Percentiles rank a stretch among this genome's conserved stretches.
phyloP scores from a whole-genome alignment of 2,329 filamentous ascomycete genomes.

The Xylariales sp. region DNA sequence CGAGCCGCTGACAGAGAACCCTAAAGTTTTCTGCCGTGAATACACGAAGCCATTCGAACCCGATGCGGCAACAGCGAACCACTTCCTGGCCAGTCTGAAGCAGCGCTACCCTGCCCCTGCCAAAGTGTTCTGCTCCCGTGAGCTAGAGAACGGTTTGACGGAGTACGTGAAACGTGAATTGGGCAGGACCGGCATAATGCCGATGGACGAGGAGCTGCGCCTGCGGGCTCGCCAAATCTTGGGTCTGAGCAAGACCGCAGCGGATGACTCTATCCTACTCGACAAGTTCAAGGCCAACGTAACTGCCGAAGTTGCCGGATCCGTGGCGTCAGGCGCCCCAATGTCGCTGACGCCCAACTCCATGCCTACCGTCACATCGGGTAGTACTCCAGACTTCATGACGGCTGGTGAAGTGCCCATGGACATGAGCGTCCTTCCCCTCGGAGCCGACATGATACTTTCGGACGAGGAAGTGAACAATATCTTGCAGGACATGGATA shows the following conservation, averaged over 20 bases:
- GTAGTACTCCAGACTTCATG: not conserved
- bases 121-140: slow-evolving; percentile 52
- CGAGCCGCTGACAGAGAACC: slow-evolving; percentile 27
- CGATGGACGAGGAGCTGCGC: slow-evolving; percentile 42
- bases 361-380: not conserved
- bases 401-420: not conserved
- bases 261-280: slow-evolving; percentile 49
- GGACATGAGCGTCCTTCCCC: not conserved
- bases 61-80: slow-evolving; percentile 40
- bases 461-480: slow-evolving; percentile 3
- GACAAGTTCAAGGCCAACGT: slow-evolving; percentile 43
- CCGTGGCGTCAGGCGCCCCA: not conserved
- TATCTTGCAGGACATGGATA: slow-evolving; percentile 4
- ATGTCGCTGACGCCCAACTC: not conserved
- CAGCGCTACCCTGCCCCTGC: slow-evolving; percentile 42
- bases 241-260: slow-evolving; percentile 41
- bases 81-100: slow-evolving; percentile 40
- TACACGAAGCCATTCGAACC: slow-evolving; percentile 37
- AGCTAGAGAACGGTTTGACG: slow-evolving; percentile 51
- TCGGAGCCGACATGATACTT: not conserved
- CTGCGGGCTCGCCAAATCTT: slow-evolving; percentile 45
- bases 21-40: slow-evolving; percentile 28
- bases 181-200: slow-evolving; percentile 33
- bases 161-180: slow-evolving; percentile 41
- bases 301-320: not conserved